Percentiles rank a stretch among this genome's conserved stretches.
Conservation (phyloP, 1,139 yeast species). For the Pichia sp. region DNA sequence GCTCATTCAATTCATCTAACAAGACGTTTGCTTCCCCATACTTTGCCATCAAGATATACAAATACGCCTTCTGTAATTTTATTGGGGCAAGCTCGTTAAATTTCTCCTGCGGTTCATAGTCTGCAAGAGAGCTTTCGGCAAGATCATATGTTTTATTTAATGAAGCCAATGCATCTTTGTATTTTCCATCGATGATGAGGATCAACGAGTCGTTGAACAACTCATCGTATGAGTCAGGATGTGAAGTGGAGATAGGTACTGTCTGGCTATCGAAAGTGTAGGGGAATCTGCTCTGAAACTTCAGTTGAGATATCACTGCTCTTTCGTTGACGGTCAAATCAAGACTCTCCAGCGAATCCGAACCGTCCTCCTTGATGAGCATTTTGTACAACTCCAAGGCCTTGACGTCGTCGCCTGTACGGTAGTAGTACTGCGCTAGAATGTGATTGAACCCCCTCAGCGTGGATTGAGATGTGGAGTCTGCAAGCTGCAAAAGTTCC, state of each 20-base stretch:
- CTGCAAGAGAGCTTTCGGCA: slow-evolving; percentile 39
- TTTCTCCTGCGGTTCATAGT: slow-evolving; percentile 38
- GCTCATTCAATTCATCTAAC: slow-evolving; percentile 26
- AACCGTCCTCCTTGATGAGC: slow-evolving; percentile 33
- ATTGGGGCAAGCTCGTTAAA: slow-evolving; percentile 59
- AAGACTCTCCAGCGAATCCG: slow-evolving; percentile 32
- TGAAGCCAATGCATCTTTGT: slow-evolving; percentile 40
- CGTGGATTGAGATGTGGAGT: slow-evolving; percentile 28
- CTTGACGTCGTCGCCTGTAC: slow-evolving; percentile 52
- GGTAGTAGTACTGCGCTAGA: slow-evolving; percentile 78
- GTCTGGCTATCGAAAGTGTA: slow-evolving; percentile 1
- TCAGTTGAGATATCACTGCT: slow-evolving; percentile 58
- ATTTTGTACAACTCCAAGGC: slow-evolving; percentile 55
- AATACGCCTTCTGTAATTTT: slow-evolving; percentile 64
- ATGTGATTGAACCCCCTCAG: slow-evolving; percentile 58
- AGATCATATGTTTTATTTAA: slow-evolving; percentile 49
- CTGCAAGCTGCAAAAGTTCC: slow-evolving; percentile 35
- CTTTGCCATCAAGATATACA: slow-evolving; percentile 48
- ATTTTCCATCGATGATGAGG: slow-evolving; percentile 43
- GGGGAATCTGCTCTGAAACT: slow-evolving; percentile 9
- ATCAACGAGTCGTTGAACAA: slow-evolving; percentile 67
- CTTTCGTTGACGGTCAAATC: slow-evolving; percentile 70
- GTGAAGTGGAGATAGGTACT: slow-evolving; percentile 9
- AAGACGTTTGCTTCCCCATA: slow-evolving; percentile 41
- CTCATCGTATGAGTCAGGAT: slow-evolving; percentile 45